Conservation (phyloP, 1,284 basidiomycete species). For the Sanghuangporus weigelae region DNA sequence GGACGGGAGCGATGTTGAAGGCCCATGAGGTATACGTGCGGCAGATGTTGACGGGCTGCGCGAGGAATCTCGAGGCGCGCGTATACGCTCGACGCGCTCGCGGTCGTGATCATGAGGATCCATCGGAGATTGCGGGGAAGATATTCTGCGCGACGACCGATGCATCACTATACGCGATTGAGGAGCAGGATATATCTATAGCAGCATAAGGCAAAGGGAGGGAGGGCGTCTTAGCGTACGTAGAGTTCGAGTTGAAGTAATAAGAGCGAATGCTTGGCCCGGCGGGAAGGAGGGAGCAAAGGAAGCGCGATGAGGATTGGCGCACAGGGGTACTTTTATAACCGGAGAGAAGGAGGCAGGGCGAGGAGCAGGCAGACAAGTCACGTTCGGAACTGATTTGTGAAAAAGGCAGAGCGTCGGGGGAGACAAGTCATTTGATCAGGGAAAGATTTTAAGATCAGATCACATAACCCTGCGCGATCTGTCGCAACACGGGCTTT, state of each 20-base stretch:
- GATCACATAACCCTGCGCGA: conserved; percentile 9
- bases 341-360: neutral
- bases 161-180: neutral
- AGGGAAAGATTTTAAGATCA: neutral
- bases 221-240: neutral
- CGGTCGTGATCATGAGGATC: neutral
- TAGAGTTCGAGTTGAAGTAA: neutral
- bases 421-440: conserved; percentile 1
- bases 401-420: conserved; percentile 1
- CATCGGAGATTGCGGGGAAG: conserved; percentile 2
- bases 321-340: conserved; percentile 10
- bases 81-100: neutral
- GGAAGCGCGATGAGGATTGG: conserved; percentile 10
- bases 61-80: neutral
- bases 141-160: neutral
- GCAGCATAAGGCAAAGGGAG: neutral
- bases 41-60: neutral
- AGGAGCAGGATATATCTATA: neutral
- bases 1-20: conserved; percentile 44
- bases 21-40: neutral
- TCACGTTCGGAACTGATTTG: neutral
- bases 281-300: conserved; percentile 4
- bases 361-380: neutral
- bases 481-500: conserved; percentile 1
- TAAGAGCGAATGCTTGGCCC: neutral